phyloP scores from a whole-genome alignment of 192 early-diverging fungal genomes.

The Haplosporangium gracile region DNA sequence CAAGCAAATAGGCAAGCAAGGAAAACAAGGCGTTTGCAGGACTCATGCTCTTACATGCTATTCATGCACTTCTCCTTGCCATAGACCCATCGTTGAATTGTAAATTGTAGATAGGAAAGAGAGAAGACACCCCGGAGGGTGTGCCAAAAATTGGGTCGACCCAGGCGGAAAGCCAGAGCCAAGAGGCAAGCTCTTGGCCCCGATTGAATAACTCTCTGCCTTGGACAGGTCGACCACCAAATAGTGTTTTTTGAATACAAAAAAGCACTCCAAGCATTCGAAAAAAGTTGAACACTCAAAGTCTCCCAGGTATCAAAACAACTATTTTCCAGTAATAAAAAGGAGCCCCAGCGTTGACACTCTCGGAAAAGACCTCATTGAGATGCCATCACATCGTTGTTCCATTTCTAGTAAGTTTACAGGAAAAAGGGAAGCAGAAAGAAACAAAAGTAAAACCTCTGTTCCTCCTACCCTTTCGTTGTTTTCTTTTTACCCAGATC shows the following conservation, averaged over 20 bases:
- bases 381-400: slow-evolving; percentile 34
- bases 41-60: background rate
- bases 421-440: slow-evolving; percentile 14
- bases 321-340: slow-evolving; percentile 31
- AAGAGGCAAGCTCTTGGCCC: background rate
- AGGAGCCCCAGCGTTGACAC: slow-evolving; percentile 53
- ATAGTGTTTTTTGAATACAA: slow-evolving; percentile 32
- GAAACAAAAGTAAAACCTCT: background rate
- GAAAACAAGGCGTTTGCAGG: background rate
- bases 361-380: slow-evolving; percentile 52
- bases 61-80: background rate
- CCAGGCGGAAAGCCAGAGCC: slow-evolving; percentile 30
- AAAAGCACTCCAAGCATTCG: slow-evolving; percentile 31
- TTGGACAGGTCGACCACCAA: slow-evolving; percentile 38
- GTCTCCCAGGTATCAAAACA: background rate
- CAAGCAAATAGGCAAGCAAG: background rate
- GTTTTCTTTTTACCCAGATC: slow-evolving; percentile 35
- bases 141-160: slow-evolving; percentile 55
- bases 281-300: slow-evolving; percentile 27
- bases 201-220: slow-evolving; percentile 53
- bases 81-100: background rate
- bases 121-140: slow-evolving; percentile 15
- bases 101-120: background rate
- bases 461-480: background rate
- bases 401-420: slow-evolving; percentile 43